Evolutionary conservation across 441 rosid genomes (phyloP), one percentile per base, ranked within the genome.

Genomic region (Pelargonium myrrhifolium): DNA sequence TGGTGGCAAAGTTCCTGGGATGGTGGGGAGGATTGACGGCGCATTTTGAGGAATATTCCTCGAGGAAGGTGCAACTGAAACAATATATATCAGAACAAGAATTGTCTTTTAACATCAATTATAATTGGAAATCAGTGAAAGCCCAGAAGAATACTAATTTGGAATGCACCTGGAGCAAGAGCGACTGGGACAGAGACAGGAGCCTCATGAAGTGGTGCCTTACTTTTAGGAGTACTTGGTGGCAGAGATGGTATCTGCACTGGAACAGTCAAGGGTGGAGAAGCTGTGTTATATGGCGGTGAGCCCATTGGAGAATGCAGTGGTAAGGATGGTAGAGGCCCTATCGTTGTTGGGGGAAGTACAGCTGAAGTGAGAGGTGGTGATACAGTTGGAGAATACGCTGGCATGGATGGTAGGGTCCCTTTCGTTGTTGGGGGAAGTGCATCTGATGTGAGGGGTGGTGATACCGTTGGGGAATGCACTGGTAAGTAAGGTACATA

Each of bases 31-130:
- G 62, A 66, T 56, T 56, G 68, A 43, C 17, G 90, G 81, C 72
- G 88, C 75, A 42, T 72, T 58, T 60, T 72, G 80, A 40, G 88
- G 83, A 39, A 62, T 76, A 70, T 79, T 70, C 63, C 51, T 60
- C 1, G 62, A 53, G 55, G 89, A 87, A 17, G 82, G 49, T 40
- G 79, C 60, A 71, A 72, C 78, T 69, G 87, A 77, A 73, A 73
- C 77, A 28, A 24, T 78, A 80, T 24, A 65, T 26, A 72, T 65
- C 58, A 70, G 61, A 81, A 59, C 26, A 58, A 64, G 72, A 70
- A 14, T 35, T 51, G 65, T 42, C 7, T 17, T 53, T 66, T 58
- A 71, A 58, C 47, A 42, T 24, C 63, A 70, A 65, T 51, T 12
- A 15, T 39, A 26, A n/a, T 4, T 53, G 22, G 8, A 53, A 53